Evolutionary conservation across 768 basidiomycete genomes (phyloP).

Genomic region (Mycena galericulata): DNA sequence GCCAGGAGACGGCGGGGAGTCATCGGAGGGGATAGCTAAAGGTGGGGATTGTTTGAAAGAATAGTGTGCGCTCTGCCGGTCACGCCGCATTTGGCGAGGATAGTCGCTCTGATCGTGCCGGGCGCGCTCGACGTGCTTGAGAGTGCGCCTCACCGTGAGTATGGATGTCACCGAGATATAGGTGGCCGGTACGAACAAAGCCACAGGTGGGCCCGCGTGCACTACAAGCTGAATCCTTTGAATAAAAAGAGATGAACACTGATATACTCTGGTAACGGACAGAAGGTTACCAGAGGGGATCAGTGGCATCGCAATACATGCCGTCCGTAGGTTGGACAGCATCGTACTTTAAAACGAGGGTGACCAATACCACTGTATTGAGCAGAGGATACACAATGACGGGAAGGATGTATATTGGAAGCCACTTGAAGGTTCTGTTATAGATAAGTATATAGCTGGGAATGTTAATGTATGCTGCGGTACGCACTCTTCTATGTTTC

Average conservation of each 20-base stretch:
- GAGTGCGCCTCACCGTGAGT: not conserved
- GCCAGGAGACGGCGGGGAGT: not conserved
- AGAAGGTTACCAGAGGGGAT: conserved; percentile 10
- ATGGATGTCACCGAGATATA: not conserved
- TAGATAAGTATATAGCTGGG: not conserved
- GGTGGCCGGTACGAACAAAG: not conserved
- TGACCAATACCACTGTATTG: not conserved
- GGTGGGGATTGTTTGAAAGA: conserved; percentile 5
- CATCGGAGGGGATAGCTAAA: not conserved
- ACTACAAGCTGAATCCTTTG: conserved; percentile 10
- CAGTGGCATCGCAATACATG: conserved; percentile 22
- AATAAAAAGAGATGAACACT: not conserved
- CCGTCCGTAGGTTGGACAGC: conserved; percentile 24
- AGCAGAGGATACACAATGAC: conserved; percentile 8
- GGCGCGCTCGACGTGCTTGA: conserved; percentile 18
- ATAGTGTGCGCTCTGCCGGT: conserved; percentile 10
- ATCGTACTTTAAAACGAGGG: conserved; percentile 12
- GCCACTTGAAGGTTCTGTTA: conserved; percentile 18
- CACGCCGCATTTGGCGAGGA: conserved; percentile 18
- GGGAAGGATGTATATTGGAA: conserved; percentile 22
- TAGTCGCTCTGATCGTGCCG: conserved; percentile 5
- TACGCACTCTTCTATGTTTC: conserved; percentile 10
- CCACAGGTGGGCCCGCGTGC: not conserved
- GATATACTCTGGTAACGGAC: not conserved
- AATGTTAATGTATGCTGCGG: not conserved